Conservation (phyloP, 2,329 filamentous ascomycete species). For the Sporothrix brasiliensis region DNA sequence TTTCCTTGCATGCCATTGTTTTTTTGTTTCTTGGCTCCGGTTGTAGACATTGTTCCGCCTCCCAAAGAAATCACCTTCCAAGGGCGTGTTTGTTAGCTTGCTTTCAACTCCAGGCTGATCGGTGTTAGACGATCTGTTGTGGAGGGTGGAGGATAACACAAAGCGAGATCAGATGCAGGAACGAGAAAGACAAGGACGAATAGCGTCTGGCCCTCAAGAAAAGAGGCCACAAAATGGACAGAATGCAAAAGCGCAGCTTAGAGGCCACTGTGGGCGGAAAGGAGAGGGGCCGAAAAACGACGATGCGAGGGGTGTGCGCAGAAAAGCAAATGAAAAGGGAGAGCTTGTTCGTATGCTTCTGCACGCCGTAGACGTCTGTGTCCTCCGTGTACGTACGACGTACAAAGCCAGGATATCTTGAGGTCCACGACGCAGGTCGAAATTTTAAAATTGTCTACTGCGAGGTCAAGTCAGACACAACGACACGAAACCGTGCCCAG, state of each 20-base stretch:
- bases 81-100: not conserved
- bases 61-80: too few species aligned
- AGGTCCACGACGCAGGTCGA: not conserved
- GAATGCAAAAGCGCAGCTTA: not conserved
- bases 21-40: not conserved
- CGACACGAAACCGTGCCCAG: slow-evolving; percentile 3
- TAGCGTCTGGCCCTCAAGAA: not conserved
- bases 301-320: not conserved
- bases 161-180: slow-evolving; percentile 36
- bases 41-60: not conserved
- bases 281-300: not conserved
- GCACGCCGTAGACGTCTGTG: slow-evolving; percentile 1
- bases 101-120: not conserved
- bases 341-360: slow-evolving; percentile 9
- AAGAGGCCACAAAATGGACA: not conserved
- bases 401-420: not conserved
- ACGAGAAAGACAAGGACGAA: slow-evolving; percentile 30
- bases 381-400: slow-evolving; percentile 16
- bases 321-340: slow-evolving; percentile 25
- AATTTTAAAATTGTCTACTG: not conserved
- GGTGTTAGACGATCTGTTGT: slow-evolving; percentile 23
- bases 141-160: slow-evolving; percentile 15
- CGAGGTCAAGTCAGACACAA: not conserved
- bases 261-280: slow-evolving; percentile 23
- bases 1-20: not conserved